These are phyloP conservation scores for Trichoderma gracile DNA, from an alignment of 2,329 filamentous ascomycete genomes.

Conservation along the genomic window DNA sequence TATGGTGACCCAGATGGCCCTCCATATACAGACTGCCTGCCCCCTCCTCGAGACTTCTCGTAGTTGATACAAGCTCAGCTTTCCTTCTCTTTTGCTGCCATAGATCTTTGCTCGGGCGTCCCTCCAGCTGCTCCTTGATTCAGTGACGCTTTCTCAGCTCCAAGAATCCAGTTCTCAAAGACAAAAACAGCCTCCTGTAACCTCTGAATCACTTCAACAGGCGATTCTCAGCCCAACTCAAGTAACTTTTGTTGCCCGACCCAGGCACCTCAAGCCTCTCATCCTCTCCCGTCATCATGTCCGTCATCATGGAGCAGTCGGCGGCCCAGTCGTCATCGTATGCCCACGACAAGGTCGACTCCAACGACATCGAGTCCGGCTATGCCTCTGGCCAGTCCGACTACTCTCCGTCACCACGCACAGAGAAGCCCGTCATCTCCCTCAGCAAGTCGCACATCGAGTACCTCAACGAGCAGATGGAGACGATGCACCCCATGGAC, in stretches of 20 bases:
- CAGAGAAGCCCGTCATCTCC: slow-evolving; percentile 65
- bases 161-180: slow-evolving; percentile 6
- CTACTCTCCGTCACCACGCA: slow-evolving; percentile 41
- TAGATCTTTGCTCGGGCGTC: background rate
- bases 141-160: background rate
- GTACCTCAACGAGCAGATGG: slow-evolving; percentile 86
- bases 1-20: slow-evolving; percentile 9
- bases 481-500: slow-evolving; percentile 84
- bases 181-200: slow-evolving; percentile 2
- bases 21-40: slow-evolving; percentile 14
- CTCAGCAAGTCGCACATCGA: slow-evolving; percentile 87
- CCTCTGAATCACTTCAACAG: background rate
- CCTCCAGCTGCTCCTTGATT: background rate
- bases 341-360: slow-evolving; percentile 45
- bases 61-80: slow-evolving; percentile 7
- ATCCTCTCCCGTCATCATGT: slow-evolving; percentile 32
- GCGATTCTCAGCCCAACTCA: background rate
- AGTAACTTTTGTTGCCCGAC: slow-evolving; percentile 1
- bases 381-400: slow-evolving; percentile 65
- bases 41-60: background rate
- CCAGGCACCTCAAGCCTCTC: background rate
- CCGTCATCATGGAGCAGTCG: slow-evolving; percentile 40
- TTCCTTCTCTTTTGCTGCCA: slow-evolving; percentile 5
- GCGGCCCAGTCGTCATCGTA: slow-evolving; percentile 45
- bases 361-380: slow-evolving; percentile 70